Evolutionary conservation across 495 filamentous ascomycete genomes (phyloP), one percentile per base, ranked within the genome.

Genomic region (Friedmanniomyces simplex): DNA sequence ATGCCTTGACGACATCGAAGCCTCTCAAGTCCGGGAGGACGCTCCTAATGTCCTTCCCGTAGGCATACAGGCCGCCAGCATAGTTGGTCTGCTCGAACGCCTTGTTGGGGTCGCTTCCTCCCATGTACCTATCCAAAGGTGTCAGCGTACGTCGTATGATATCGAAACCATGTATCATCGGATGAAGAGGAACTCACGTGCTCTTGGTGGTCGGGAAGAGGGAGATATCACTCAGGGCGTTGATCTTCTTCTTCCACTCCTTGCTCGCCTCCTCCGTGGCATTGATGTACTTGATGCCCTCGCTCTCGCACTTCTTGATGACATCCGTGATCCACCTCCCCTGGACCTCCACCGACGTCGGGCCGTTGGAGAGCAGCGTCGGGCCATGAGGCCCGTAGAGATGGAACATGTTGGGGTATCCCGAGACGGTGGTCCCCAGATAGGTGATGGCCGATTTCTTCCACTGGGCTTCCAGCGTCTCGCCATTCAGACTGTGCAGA

Each of bases 351-450:
- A 77, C 69, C 20, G 63, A 72, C 0, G 71, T 72, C 0, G 80
- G 80, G 1, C 77, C 78, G 63, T 81, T 83, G 43, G 67, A 68
- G 25, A 83, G 68, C 0, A 74, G 67, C 0, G 74, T 76, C 6
- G 75, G 75, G 6, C 68, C 74, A 24, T 76, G 74, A 1, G 74
- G 72, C 0, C 79, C 79, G 63, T 77, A 77, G 6, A 62, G 34
- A 58, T 73, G 69, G 66, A 80, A 81, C 66, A 82, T 71, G 62
- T 83, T 82, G 0, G 79, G 79, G 52, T 69, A 73, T 0, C 72
- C 77, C 1, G 63, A 52, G 21, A 78, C 59, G 16, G 72, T 73
- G 18, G 73, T 72, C 2, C 78, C 78, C n/a, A 79, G 71, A 58
- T 76, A 74, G 0, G 77, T 81, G n/a, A 71, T 54, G 0, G 73